A percentile compares a stretch with the other conserved stretches of the same genome.
phyloP scores from a whole-genome alignment of 139 green algal species.

The Tetradesmus obliquus region DNA sequence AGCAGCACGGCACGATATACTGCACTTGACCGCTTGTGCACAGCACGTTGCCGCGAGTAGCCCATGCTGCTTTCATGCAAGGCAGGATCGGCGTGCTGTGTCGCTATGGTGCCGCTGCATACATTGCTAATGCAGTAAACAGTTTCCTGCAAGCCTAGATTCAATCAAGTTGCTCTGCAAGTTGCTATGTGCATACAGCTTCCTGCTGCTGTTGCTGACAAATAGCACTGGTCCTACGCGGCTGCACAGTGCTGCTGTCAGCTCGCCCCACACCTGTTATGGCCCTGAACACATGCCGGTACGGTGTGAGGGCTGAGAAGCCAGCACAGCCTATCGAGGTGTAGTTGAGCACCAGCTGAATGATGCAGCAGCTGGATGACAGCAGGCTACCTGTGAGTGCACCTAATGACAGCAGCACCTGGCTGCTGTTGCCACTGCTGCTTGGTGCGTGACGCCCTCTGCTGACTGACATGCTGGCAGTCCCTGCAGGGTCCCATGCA shows the following conservation, averaged over 20 bases:
- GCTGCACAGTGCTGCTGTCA: not conserved
- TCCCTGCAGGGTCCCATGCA: not conserved
- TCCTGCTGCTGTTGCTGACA: too few species aligned
- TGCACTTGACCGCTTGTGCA: too few species aligned
- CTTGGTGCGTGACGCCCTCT: not conserved
- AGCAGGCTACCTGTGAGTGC: not conserved
- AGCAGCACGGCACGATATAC: not conserved
- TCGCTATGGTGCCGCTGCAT: too few species aligned
- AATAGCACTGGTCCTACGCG: too few species aligned
- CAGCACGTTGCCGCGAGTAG: too few species aligned
- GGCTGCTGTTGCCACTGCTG: not conserved
- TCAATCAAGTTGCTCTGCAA: too few species aligned
- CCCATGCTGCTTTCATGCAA: not conserved
- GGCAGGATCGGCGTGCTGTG: not conserved
- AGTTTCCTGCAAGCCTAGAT: too few species aligned
- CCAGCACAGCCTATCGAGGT: conserved; percentile 42
- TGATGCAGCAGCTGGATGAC: conserved; percentile 47
- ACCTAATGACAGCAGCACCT: not conserved
- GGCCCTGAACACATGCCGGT: not conserved
- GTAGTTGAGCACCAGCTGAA: conserved; percentile 47
- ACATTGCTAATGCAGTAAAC: too few species aligned
- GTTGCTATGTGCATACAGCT: too few species aligned
- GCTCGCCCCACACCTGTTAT: not conserved
- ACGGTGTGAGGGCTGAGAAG: conserved; percentile 28
- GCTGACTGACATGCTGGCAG: not conserved